Percentiles rank a stretch among this genome's conserved stretches.
Conservation (phyloP, 257 asterid genomes). For the Plantago ovata region DNA sequence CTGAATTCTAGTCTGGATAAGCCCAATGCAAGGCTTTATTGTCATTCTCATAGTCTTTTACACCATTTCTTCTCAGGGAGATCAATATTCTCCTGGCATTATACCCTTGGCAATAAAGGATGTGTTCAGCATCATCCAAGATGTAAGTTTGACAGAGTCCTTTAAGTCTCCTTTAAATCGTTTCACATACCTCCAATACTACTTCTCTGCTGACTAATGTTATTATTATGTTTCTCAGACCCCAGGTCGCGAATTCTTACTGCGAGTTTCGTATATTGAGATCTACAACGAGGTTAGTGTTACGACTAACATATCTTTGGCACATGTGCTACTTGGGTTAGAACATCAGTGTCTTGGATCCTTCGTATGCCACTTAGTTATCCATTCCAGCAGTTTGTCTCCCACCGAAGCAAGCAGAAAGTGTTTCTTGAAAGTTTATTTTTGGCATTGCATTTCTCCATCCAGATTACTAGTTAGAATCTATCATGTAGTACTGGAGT, state of each 20-base stretch:
- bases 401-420: too few species aligned
- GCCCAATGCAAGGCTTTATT: slow-evolving; percentile 15
- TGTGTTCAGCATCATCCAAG: slow-evolving; percentile 97
- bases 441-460: too few species aligned
- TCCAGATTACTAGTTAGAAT: slow-evolving; percentile 1
- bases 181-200: slow-evolving; percentile 11
- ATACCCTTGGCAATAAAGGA: slow-evolving; percentile 97
- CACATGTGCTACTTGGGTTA: not conserved
- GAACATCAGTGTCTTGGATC: slow-evolving; percentile 1
- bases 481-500: slow-evolving; percentile 1
- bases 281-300: slow-evolving; percentile 93
- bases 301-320: slow-evolving; percentile 4
- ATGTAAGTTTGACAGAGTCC: slow-evolving; percentile 54
- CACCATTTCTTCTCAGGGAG: slow-evolving; percentile 58
- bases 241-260: slow-evolving; percentile 95
- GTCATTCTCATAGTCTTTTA: slow-evolving; percentile 26
- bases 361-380: not conserved
- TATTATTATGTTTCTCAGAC: slow-evolving; percentile 58
- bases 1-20: not conserved
- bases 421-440: too few species aligned
- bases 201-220: slow-evolving; percentile 16
- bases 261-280: slow-evolving; percentile 96
- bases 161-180: not conserved
- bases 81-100: slow-evolving; percentile 85
- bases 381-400: slow-evolving; percentile 16